phyloP scores from a whole-genome alignment of 805 yeast genomes.

The Kodamaea leandrae region DNA sequence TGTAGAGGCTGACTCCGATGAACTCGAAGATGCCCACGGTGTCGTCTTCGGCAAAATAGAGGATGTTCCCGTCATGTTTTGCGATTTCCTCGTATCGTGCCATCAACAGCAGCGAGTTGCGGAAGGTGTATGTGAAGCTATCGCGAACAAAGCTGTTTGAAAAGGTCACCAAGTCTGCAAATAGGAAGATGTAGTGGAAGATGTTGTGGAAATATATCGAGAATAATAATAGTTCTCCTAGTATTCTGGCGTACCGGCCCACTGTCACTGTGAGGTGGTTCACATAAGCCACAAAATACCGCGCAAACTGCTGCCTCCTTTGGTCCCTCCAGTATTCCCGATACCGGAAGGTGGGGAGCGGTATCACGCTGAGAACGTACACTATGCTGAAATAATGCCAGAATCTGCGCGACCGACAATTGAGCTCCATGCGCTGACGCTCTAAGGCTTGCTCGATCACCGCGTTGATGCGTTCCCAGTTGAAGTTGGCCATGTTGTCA shows the following conservation, averaged over 20 bases:
- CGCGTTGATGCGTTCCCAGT: conserved; percentile 10
- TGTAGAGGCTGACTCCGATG: background rate
- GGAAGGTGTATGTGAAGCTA: conserved; percentile 25
- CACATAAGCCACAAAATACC: background rate
- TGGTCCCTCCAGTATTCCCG: conserved; percentile 16
- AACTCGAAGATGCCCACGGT: conserved; percentile 2
- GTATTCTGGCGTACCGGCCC: conserved; percentile 9
- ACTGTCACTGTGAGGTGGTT: background rate
- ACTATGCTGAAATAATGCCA: conserved; percentile 12
- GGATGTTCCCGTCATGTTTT: conserved; percentile 12
- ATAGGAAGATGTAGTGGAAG: conserved; percentile 19
- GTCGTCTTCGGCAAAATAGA: conserved; percentile 8
- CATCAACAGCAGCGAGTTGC: conserved; percentile 17
- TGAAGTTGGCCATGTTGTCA: conserved; percentile 12
- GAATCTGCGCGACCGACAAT: conserved; percentile 4
- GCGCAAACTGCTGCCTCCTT: background rate
- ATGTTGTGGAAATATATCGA: conserved; percentile 20
- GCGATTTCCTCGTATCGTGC: conserved; percentile 12
- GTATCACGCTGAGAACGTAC: conserved; percentile 2
- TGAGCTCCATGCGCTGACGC: conserved; percentile 15
- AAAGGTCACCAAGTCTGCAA: conserved; percentile 29
- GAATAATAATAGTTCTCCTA: conserved; percentile 12
- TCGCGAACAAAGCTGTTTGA: conserved; percentile 25
- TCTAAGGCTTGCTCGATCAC: conserved; percentile 12
- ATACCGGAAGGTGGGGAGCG: conserved; percentile 17